Evolutionary conservation across 345 rosid genomes (phyloP), one percentile per base, ranked within the genome.

Genomic region (Salix viminalis): DNA sequence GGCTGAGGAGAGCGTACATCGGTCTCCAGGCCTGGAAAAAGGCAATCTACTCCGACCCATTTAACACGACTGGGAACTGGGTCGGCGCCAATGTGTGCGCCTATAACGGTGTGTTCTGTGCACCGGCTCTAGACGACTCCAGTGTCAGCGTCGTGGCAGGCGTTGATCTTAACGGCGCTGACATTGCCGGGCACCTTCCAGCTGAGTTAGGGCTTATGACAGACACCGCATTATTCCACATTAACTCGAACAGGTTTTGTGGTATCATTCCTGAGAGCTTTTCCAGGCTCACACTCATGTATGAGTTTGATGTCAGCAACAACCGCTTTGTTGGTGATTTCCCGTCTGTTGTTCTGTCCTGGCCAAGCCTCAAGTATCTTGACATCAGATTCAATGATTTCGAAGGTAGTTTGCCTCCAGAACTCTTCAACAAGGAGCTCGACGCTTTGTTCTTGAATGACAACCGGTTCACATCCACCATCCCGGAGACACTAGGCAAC

Each of bases 261-360:
- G 98, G 98, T 32, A 84, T 92, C 77, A 70, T 94, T 30, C 98
- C 98, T 3, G 79, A 76, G 69, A 88, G 86, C 83, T 18, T 94
- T 0, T 76, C 84, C 10, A 86, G 80, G 72, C 84, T 91, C 58
- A 83, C 61, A 9, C 75, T 87, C 13, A 90, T 92, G 92, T 74
- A 83, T 19, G 98, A 94, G 83, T 92, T 94, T 37, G 98, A 94
- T 78, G 77, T 92, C 67, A 94, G 97, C 79, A 92, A 89, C 87
- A 94, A 94, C 80, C 86, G 97, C 0, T 90, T 94, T 6, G 98
- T 91, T 12, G 97, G 97, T 9, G 21, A 65, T n/a, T 93, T 93
- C 83, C 97, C 98, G 0, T 36, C 39, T 0, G 90, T 88, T n/a
- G 79, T 76, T 56, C 78, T 94, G 16, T 42, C 83, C 0, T 91